Base-by-base conservation (phyloP, 805 yeast genomes). In the Phaffomyces antillensis region DNA sequence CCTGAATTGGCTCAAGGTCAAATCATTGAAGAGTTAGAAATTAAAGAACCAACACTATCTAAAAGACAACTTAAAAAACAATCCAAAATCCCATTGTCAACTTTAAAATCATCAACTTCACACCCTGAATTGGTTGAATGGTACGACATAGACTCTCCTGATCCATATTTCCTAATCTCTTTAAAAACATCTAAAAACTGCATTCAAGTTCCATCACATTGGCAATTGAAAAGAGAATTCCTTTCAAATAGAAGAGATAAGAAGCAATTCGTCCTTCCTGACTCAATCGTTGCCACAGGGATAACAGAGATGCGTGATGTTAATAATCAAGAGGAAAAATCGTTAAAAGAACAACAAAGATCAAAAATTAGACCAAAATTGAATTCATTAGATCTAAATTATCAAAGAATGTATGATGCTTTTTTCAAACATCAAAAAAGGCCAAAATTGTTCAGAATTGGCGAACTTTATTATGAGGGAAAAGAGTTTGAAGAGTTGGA, bases 301-400 rank as follows among this genome's bases (percentile, higher is more conserved):
- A 89, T 91, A 25, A 75, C 79, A 50, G 89, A 86, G 44, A 85
- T 91, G 95, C 75, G 97, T 60, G 77, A 79, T 45, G 77, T 80
- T 2, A 61, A 67, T 5, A 64, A 66, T 15, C 74, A 68, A 5
- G 81, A 81, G 37, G 80, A 75, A 4, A 60, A 59, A 2, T 66
- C 75, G 13, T 59, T 88, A 52, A 81, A 84, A 58, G 93, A 86
- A 55, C 72, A 76, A 56, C 83, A 83, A 61, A 72, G 97, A 50
- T 91, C 86, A 45, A 72, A 85, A 42, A 95, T 89, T 0, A 96
- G 87, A 61, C 96, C 96, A 0, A 87, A 86, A 59, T 71, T 88
- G 79, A 95, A 95, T 1, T 71, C 80, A 42, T 62, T 91, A 20
- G 98, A 91, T 60, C 75, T 93, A 23, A 97, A 91, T 62, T 90